A percentile compares a stretch with the other conserved stretches of the same genome.
phyloP scores from a whole-genome alignment of 2,329 filamentous ascomycete genomes.

The Talaromyces amestolkiae region DNA sequence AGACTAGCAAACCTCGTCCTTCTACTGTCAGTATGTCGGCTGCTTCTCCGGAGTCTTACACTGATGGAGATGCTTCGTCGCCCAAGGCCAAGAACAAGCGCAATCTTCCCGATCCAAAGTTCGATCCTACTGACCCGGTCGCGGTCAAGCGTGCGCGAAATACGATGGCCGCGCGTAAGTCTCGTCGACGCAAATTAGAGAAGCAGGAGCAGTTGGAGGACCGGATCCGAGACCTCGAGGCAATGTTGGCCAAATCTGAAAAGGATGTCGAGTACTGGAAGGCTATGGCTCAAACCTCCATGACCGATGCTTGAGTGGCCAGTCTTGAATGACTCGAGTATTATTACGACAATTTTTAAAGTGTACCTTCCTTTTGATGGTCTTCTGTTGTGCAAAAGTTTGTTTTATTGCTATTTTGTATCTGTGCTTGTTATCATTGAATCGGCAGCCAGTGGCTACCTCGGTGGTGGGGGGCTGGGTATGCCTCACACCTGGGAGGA shows the following conservation, averaged over 20 bases:
- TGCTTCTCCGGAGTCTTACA: slow-evolving; percentile 6
- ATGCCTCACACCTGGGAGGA: slow-evolving; percentile 26
- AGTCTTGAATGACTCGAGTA: not conserved
- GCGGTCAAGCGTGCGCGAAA: slow-evolving; percentile 93
- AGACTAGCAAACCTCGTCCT: slow-evolving; percentile 2
- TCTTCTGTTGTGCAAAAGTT: slow-evolving; percentile 3
- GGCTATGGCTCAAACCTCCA: not conserved
- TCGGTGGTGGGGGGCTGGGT: slow-evolving; percentile 38
- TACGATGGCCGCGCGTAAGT: slow-evolving; percentile 89
- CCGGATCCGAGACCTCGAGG: slow-evolving; percentile 66
- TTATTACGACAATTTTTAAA: not conserved
- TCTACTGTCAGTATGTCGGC: slow-evolving; percentile 1
- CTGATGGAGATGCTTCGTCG: not conserved
- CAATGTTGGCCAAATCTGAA: slow-evolving; percentile 36
- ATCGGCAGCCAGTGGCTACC: slow-evolving; percentile 19
- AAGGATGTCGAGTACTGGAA: slow-evolving; percentile 16
- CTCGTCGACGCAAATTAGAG: slow-evolving; percentile 78
- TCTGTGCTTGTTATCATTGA: slow-evolving; percentile 24
- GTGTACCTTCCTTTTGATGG: not conserved
- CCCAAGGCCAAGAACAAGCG: slow-evolving; percentile 9
- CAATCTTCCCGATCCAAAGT: not conserved
- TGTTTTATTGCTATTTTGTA: slow-evolving; percentile 16
- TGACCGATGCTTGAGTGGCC: not conserved
- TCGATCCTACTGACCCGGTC: slow-evolving; percentile 9
- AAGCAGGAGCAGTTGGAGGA: slow-evolving; percentile 72